Conservation (phyloP, 148 eudicot genomes). For the Rheum nobile region DNA sequence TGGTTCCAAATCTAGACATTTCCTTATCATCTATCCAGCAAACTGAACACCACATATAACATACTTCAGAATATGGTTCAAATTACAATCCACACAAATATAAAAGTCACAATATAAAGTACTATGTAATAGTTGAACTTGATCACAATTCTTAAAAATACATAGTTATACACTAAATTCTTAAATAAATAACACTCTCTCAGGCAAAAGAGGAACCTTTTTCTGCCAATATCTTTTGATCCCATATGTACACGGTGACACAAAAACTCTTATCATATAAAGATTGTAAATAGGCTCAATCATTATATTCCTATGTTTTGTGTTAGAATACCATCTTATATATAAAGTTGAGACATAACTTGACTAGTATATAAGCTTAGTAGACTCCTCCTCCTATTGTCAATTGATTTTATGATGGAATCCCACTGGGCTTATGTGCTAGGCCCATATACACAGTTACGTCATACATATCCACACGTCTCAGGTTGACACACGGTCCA, state of each 20-base stretch:
- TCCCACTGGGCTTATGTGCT: too few relatives aligned
- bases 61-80: not conserved
- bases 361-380: too few relatives aligned
- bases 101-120: not conserved
- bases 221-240: not conserved
- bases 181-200: not conserved
- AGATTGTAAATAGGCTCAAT: not conserved
- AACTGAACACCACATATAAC: not conserved
- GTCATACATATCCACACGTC: too few relatives aligned
- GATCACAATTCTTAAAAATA: not conserved
- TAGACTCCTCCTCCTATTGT: too few relatives aligned
- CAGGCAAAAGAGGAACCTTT: not conserved
- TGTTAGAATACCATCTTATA: too few relatives aligned
- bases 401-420: too few relatives aligned
- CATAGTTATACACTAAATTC: too few relatives aligned
- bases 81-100: not conserved
- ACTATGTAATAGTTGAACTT: not conserved
- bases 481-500: too few relatives aligned
- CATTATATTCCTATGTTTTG: not conserved
- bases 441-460: too few relatives aligned
- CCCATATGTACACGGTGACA: not conserved
- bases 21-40: not conserved
- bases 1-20: not conserved
- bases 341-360: too few relatives aligned
- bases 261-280: not conserved